Base-by-base conservation (phyloP, 2,329 filamentous ascomycete genomes). In the Penicillium decumbens region DNA sequence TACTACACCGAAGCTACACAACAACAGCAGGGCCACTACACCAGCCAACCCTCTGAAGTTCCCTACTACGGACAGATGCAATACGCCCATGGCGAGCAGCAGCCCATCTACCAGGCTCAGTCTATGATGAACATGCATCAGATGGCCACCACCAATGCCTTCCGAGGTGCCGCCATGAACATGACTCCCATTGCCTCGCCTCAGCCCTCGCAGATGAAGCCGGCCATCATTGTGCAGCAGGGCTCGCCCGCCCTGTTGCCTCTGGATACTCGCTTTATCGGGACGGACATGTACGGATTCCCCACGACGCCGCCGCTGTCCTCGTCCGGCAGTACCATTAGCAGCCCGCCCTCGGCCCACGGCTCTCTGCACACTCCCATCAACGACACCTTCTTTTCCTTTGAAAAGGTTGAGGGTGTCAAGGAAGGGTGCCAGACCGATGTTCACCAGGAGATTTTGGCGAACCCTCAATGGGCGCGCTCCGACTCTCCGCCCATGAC, bases 291-390 rank as follows among this genome's bases (percentile, higher is more conserved):
- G 60, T 80, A 83, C 57, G 88, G 85, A 72, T 89, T 88, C 65
- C 91, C 91, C 29, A 84, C 89, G 6, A 96, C 91, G 18, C 91
- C 91, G 42, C 87, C 90, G 40, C 79, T 96, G 62, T 95, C 91
- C 23, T 85, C 87, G 2, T 86, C 89, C 27, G 87, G 87, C 58
- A 95, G 90, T 77, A 84, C 82, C 49, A 86, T 89, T 64, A 89
- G 88, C 75, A 95, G 89, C 78, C 89, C 92, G 27, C 81, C 80
- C 44, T 86, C 86, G 55, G 85, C 80, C 70, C 85, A 79, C 66
- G 88, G 90, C 55, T 75, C 89, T 56, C 73, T 95, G 50, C 85
- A 87, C 56, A 95, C 89, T n/a, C 89, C 90, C 2, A 77, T 91
- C 68, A 88, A 89, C 72, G 84, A 85, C 55, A 81, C 84, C 75